Percentiles rank a stretch among this genome's conserved stretches.
Conservation (phyloP, 495 filamentous ascomycete species). For the Cairneyella variabilis region DNA sequence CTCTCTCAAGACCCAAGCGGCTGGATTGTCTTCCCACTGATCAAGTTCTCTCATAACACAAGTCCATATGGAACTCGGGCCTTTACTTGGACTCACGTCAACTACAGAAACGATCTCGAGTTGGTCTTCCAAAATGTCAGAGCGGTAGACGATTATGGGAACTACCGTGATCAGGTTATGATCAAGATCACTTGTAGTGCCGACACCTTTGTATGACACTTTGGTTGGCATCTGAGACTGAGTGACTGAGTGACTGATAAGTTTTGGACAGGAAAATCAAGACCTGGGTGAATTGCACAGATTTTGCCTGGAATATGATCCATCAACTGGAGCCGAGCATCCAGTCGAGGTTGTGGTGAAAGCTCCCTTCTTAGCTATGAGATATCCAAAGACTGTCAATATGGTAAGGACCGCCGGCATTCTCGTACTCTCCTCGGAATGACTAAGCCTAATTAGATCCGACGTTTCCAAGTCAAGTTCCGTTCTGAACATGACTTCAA, state of each 20-base stretch:
- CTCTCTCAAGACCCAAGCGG: conserved; percentile 14
- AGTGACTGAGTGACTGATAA: neutral
- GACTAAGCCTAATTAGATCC: conserved; percentile 28
- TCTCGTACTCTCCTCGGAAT: neutral
- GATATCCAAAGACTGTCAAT: conserved; percentile 26
- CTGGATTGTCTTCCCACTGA: conserved; percentile 25
- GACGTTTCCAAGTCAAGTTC: conserved; percentile 44
- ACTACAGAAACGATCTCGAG: conserved; percentile 34
- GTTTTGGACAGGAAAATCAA: conserved; percentile 16
- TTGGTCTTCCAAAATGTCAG: conserved; percentile 29
- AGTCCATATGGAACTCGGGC: conserved; percentile 20
- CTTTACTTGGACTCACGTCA: conserved; percentile 31
- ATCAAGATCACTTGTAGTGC: conserved; percentile 37
- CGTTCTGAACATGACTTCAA: conserved; percentile 32
- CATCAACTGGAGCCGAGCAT: conserved; percentile 10
- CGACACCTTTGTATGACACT: conserved; percentile 33
- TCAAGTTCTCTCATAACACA: conserved; percentile 32
- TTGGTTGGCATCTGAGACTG: neutral
- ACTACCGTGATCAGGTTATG: conserved; percentile 11
- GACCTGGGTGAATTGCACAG: conserved; percentile 20
- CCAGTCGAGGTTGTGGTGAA: conserved; percentile 28
- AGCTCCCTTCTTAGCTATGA: conserved; percentile 31
- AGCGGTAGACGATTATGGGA: conserved; percentile 22
- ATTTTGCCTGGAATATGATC: conserved; percentile 12
- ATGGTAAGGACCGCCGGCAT: conserved; percentile 11